Percentiles rank a stretch among this genome's conserved stretches.
Evolutionary conservation across 371 early-diverging fungal genomes (phyloP).

Genomic region (Mortierella sp.): DNA sequence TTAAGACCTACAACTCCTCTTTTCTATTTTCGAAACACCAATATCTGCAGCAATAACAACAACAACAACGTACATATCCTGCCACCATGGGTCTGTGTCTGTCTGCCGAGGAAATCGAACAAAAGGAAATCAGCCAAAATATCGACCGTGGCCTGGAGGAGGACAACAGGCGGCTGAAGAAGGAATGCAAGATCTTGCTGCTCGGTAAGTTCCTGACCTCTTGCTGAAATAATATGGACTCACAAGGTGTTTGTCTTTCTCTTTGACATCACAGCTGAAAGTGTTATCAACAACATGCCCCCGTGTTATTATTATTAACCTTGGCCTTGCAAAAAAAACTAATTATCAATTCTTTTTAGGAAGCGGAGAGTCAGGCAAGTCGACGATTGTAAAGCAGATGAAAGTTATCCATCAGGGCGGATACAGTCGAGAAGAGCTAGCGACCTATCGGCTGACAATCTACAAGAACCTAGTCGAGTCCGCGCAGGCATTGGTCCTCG

Average conservation of each 20-base stretch:
- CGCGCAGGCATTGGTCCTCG: constrained; percentile 72
- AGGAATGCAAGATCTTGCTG: constrained; percentile 83
- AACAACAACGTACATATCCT: neutral
- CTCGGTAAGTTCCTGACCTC: constrained; percentile 64
- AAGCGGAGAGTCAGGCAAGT: constrained; percentile 93
- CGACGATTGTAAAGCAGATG: constrained; percentile 95
- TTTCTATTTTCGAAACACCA: neutral
- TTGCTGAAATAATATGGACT: neutral
- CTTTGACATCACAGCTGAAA: neutral
- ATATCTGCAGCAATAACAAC: neutral
- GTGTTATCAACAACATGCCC: neutral
- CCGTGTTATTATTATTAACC: constrained; percentile 8
- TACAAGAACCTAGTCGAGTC: constrained; percentile 87
- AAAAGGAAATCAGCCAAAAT: constrained; percentile 65
- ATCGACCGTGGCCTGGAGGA: constrained; percentile 76
- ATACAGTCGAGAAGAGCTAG: constrained; percentile 85
- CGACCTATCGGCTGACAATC: constrained; percentile 80
- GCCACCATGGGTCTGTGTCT: constrained; percentile 74
- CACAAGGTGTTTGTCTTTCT: neutral
- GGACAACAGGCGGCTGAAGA: constrained; percentile 67
- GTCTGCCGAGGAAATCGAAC: constrained; percentile 75
- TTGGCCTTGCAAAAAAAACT: neutral
- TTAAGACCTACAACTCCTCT: neutral
- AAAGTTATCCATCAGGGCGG: constrained; percentile 93
- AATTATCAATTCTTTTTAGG: constrained; percentile 59